Evolutionary conservation across 495 filamentous ascomycete genomes (phyloP).

Genomic region (Xylaria venustula): DNA sequence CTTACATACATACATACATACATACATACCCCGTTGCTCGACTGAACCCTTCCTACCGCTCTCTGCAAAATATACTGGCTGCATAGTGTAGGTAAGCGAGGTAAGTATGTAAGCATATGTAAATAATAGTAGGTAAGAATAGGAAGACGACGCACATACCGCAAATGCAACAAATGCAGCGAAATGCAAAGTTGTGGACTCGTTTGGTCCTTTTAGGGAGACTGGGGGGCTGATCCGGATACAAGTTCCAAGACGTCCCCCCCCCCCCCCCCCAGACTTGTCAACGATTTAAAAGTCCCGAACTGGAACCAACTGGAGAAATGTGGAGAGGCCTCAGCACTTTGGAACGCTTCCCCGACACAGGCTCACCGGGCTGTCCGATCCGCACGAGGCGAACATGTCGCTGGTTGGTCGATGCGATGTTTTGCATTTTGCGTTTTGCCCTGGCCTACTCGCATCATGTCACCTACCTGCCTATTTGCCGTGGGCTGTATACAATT

Average conservation of each 20-base stretch:
- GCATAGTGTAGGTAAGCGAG: too few relatives aligned
- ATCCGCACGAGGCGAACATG: background rate
- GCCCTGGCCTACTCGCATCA: background rate
- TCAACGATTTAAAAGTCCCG: background rate
- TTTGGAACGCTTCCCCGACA: constrained; percentile 1
- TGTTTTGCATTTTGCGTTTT: background rate
- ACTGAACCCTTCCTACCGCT: background rate
- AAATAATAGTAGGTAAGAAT: background rate
- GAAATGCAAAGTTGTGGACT: background rate
- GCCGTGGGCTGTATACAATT: background rate
- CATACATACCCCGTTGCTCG: background rate
- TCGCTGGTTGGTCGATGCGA: background rate
- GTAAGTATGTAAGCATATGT: too few relatives aligned
- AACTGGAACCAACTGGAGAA: background rate
- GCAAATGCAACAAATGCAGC: background rate
- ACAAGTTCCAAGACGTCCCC: background rate
- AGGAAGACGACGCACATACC: background rate
- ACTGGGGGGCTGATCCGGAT: background rate
- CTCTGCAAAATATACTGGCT: background rate
- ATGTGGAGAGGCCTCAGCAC: constrained; percentile 4
- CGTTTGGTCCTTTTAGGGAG: background rate
- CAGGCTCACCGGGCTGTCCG: constrained; percentile 1
- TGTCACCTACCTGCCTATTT: background rate
- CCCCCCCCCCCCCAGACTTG: background rate
- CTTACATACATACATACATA: too few relatives aligned